These are phyloP conservation scores for Phytophthora constricta DNA, from an alignment of 352 stramenopile genomes.

Conservation along the genomic window DNA sequence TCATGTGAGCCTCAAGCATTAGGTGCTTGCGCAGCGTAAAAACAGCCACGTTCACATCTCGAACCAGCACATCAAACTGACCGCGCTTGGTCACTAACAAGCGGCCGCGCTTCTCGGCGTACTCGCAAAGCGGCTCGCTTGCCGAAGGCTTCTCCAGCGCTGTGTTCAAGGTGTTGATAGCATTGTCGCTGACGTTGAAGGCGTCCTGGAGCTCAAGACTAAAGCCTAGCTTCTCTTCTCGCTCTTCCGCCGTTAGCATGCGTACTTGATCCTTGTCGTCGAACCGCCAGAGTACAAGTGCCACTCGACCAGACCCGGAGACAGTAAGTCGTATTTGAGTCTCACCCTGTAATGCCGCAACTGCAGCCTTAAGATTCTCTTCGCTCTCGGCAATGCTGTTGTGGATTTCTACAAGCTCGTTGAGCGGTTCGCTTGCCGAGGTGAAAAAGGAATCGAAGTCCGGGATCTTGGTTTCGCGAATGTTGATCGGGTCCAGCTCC, in stretches of 20 bases:
- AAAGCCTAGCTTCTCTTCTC: conserved; percentile 21
- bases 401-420: conserved; percentile 38
- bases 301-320: conserved; percentile 25
- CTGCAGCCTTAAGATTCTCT: conserved; percentile 58
- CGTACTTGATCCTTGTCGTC: conserved; percentile 54
- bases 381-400: conserved; percentile 64
- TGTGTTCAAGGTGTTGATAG: conserved; percentile 40
- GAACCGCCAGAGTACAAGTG: conserved; percentile 51
- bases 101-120: conserved; percentile 43
- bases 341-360: conserved; percentile 56
- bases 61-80: conserved; percentile 28
- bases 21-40: conserved; percentile 51
- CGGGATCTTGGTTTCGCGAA: conserved; percentile 31
- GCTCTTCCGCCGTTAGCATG: conserved; percentile 31
- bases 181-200: conserved; percentile 18
- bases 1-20: conserved; percentile 43
- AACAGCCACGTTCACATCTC: conserved; percentile 28
- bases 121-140: conserved; percentile 37
- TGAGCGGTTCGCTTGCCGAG: conserved; percentile 25
- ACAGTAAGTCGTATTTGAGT: conserved; percentile 47
- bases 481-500: conserved; percentile 29
- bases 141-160: conserved; percentile 41
- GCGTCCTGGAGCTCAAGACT: conserved; percentile 22
- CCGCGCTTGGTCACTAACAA: conserved; percentile 32
- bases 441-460: conserved; percentile 33